Percentiles rank a stretch among this genome's conserved stretches.
Evolutionary conservation across 2,329 filamentous ascomycete species (phyloP).

Genomic region (Penicillium sp.): DNA sequence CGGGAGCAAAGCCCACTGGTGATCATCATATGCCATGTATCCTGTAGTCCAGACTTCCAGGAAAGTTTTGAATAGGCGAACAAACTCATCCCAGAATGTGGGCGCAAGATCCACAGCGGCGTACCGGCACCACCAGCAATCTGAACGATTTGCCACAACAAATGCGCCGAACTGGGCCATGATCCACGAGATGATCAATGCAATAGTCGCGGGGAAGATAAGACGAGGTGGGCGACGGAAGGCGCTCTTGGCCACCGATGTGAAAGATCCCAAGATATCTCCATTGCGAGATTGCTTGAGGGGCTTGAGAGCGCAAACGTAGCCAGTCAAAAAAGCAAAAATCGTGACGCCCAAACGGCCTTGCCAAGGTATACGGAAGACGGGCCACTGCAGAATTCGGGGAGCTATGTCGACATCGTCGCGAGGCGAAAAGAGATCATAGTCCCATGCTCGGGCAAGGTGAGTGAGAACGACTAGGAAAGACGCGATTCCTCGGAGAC

Average conservation of each 20-base stretch:
- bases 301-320: conserved; percentile 59
- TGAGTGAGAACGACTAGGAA: conserved; percentile 57
- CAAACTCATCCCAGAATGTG: conserved; percentile 47
- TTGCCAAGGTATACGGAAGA: conserved; percentile 56
- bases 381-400: conserved; percentile 53
- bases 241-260: conserved; percentile 54
- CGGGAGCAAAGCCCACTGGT: conserved; percentile 58
- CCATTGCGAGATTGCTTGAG: conserved; percentile 53
- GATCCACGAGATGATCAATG: conserved; percentile 53
- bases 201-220: conserved; percentile 55
- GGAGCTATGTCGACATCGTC: conserved; percentile 47
- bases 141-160: conserved; percentile 49
- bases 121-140: conserved; percentile 55
- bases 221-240: conserved; percentile 57
- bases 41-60: conserved; percentile 55
- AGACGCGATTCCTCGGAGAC: conserved; percentile 57
- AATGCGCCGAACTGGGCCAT: conserved; percentile 54
- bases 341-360: conserved; percentile 58
- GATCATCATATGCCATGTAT: conserved; percentile 56
- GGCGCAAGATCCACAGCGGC: conserved; percentile 50
- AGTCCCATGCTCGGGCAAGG: conserved; percentile 55
- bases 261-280: conserved; percentile 48
- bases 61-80: conserved; percentile 49
- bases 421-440: conserved; percentile 52
- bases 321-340: conserved; percentile 59